A percentile compares a stretch with the other conserved stretches of the same genome.
Conservation (phyloP, 2,329 filamentous ascomycete species). For the Zymoseptoria pseudotritici region DNA sequence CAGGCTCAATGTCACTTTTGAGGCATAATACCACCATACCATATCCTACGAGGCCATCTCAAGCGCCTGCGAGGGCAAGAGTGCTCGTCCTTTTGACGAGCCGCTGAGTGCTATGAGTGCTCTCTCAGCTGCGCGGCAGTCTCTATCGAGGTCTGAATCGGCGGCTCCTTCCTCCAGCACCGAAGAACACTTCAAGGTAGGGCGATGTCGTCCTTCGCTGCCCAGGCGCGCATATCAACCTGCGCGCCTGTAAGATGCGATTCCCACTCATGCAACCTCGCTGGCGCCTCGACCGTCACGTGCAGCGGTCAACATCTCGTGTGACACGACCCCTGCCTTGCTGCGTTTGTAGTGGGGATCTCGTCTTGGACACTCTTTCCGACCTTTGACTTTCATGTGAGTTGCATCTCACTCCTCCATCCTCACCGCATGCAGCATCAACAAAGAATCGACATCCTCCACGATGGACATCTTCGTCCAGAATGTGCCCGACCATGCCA, state of each 20-base stretch:
- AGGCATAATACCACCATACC: background rate
- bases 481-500: conserved; percentile 37
- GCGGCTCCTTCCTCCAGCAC: background rate
- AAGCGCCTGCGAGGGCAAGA: background rate
- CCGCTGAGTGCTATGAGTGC: background rate
- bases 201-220: background rate
- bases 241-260: background rate
- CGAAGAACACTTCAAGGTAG: background rate
- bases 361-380: background rate
- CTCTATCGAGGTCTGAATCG: background rate
- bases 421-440: background rate
- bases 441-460: background rate
- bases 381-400: background rate
- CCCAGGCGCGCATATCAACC: background rate
- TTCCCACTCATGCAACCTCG: background rate
- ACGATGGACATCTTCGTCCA: conserved; percentile 43
- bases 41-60: background rate
- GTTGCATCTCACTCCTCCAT: background rate
- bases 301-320: background rate
- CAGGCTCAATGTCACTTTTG: background rate
- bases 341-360: background rate
- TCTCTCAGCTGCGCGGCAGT: background rate
- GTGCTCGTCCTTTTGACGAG: background rate
- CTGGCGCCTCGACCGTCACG: background rate
- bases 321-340: background rate